phyloP scores from a whole-genome alignment of 73 alveolate species.

The Stentor coeruleus region DNA sequence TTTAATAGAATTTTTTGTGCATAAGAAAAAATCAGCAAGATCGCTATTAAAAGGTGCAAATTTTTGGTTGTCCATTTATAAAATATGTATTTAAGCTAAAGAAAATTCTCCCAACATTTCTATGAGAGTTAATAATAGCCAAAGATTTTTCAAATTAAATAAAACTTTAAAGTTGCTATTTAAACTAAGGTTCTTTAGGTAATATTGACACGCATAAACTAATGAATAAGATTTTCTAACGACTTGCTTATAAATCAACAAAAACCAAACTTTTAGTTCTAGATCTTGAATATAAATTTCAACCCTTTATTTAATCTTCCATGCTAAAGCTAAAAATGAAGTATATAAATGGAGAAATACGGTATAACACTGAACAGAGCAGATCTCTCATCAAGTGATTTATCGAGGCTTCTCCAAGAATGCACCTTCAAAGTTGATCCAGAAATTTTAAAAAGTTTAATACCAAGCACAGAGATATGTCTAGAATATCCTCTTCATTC shows the following conservation, averaged over 20 bases:
- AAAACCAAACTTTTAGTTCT: too few species aligned
- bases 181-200: too few species aligned
- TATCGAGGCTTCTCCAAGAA: background rate
- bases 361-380: background rate
- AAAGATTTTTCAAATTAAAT: too few species aligned
- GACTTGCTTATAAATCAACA: background rate
- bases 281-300: background rate
- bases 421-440: background rate
- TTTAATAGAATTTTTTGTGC: background rate
- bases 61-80: background rate
- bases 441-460: background rate
- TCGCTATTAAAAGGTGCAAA: background rate
- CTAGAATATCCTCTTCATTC: background rate
- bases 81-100: too few species aligned
- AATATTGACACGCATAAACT: background rate
- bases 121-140: too few species aligned
- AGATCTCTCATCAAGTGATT: background rate
- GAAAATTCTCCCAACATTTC: too few species aligned
- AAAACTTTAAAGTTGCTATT: too few species aligned
- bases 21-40: background rate
- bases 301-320: too few species aligned
- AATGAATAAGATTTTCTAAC: background rate
- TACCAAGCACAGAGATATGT: background rate
- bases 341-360: background rate
- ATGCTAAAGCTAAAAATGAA: background rate